A percentile compares a stretch with the other conserved stretches of the same genome.
Evolutionary conservation across 2,329 filamentous ascomycete species (phyloP).

Genomic region (Verticillium tricorpus): DNA sequence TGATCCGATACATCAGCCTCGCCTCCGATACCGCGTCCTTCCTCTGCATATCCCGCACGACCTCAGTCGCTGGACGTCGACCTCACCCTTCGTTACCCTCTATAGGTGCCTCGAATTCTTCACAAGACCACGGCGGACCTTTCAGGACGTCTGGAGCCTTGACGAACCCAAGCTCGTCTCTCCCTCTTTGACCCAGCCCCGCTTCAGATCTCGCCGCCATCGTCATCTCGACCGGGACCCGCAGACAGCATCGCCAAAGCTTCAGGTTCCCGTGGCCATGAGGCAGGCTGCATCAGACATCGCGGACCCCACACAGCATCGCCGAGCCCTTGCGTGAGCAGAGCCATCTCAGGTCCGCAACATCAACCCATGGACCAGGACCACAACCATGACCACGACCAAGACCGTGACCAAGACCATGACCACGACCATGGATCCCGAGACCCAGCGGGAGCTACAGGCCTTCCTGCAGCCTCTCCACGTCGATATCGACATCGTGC

Average conservation of each 20-base stretch:
- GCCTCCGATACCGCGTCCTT: too few species aligned
- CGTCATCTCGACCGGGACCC: neutral
- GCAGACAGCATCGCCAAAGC: neutral
- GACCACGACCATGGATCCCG: constrained; percentile 17
- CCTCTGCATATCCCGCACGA: too few species aligned
- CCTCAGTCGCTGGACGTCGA: too few species aligned
- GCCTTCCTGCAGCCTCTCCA: constrained; percentile 48
- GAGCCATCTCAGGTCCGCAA: neutral
- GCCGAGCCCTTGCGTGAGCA: neutral
- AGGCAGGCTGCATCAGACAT: neutral
- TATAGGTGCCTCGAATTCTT: too few species aligned
- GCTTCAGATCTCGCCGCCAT: neutral
- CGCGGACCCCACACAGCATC: neutral
- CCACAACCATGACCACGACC: too few species aligned
- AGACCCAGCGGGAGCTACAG: constrained; percentile 10
- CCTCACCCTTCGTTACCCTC: too few species aligned
- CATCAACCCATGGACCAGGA: neutral
- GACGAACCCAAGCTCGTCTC: too few species aligned
- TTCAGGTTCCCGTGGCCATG: neutral
- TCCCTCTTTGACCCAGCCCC: too few species aligned
- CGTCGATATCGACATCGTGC: constrained; percentile 40
- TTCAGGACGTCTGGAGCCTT: too few species aligned
- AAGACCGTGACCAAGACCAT: too few species aligned
- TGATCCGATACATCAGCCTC: neutral
- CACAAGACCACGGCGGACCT: too few species aligned